These are phyloP conservation scores for Aureobasidium lini DNA, from an alignment of 2,329 filamentous ascomycete genomes.

Conservation along the genomic window DNA sequence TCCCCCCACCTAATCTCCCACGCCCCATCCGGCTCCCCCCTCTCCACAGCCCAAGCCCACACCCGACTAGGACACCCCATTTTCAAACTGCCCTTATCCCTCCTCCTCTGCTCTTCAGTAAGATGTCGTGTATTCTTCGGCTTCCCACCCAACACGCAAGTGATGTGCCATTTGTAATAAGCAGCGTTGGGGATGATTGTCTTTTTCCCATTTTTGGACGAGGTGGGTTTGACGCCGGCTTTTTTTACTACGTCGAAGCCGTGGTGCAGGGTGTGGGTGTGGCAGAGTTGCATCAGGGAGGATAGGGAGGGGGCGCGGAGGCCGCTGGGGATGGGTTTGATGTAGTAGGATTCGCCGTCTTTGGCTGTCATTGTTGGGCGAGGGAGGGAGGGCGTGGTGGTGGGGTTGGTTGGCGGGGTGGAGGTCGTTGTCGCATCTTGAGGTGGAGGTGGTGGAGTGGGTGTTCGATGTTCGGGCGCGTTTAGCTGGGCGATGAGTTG, in stretches of 20 bases:
- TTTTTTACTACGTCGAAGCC: conserved; percentile 12
- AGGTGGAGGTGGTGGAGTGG: neutral
- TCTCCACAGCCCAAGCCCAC: conserved; percentile 7
- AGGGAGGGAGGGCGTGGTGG: neutral
- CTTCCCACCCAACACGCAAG: neutral
- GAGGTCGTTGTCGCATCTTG: neutral
- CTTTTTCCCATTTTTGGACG: neutral
- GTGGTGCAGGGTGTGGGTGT: neutral
- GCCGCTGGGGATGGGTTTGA: conserved; percentile 1
- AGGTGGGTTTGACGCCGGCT: neutral
- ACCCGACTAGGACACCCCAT: neutral
- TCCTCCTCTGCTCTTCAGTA: neutral
- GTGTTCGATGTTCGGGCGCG: neutral
- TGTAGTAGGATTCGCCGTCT: conserved; percentile 10
- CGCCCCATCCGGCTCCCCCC: neutral
- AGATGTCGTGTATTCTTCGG: neutral
- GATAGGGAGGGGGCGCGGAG: neutral
- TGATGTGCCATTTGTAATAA: conserved; percentile 5
- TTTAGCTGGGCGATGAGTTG: neutral
- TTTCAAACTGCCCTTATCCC: neutral
- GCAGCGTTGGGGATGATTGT: neutral
- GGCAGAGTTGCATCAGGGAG: neutral
- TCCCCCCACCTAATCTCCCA: conserved; percentile 10
- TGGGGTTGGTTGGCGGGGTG: neutral
- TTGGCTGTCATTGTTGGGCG: neutral